A percentile compares a stretch with the other conserved stretches of the same genome.
Evolutionary conservation across 331 rosid genomes (phyloP).

Genomic region (Ulmus americana): DNA sequence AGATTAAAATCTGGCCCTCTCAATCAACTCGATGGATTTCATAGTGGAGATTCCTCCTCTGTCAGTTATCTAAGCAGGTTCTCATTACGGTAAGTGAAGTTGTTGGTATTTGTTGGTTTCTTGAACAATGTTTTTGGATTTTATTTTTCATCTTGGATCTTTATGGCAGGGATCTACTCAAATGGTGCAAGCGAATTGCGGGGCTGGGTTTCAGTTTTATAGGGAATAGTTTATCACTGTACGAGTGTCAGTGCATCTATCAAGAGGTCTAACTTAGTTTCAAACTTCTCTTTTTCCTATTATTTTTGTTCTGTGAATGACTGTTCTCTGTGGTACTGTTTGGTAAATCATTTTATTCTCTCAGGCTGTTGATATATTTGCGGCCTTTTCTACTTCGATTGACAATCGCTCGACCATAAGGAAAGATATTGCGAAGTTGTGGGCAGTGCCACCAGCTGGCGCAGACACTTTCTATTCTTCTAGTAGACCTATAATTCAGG

Average conservation of each 20-base stretch:
- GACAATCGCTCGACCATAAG: slow-evolving; percentile 58
- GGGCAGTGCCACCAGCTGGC: slow-evolving; percentile 51
- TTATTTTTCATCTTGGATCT: slow-evolving; percentile 17
- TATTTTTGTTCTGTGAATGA: not conserved
- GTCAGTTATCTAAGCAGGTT: slow-evolving; percentile 44
- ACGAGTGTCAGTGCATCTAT: slow-evolving; percentile 47
- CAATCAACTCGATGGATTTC: slow-evolving; percentile 40
- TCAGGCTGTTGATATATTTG: slow-evolving; percentile 89
- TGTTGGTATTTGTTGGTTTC: slow-evolving; percentile 1
- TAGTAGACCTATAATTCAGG: slow-evolving; percentile 76
- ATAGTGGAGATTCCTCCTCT: slow-evolving; percentile 37
- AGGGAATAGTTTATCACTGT: slow-evolving; percentile 41
- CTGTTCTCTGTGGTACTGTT: not conserved
- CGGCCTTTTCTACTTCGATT: slow-evolving; percentile 57
- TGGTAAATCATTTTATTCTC: slow-evolving; percentile 19
- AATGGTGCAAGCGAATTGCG: slow-evolving; percentile 84
- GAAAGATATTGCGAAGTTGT: slow-evolving; percentile 59
- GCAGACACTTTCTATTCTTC: slow-evolving; percentile 54
- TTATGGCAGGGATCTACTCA: slow-evolving; percentile 76
- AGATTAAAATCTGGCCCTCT: slow-evolving; percentile 39
- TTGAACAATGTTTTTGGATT: slow-evolving; percentile 7
- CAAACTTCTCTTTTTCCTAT: slow-evolving; percentile 1
- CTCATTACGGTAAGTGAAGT: slow-evolving; percentile 56
- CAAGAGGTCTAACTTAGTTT: slow-evolving; percentile 54
- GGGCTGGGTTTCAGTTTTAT: slow-evolving; percentile 47